Evolutionary conservation across 495 filamentous ascomycete species (phyloP).

Genomic region (Thermothielavioides terrestris): DNA sequence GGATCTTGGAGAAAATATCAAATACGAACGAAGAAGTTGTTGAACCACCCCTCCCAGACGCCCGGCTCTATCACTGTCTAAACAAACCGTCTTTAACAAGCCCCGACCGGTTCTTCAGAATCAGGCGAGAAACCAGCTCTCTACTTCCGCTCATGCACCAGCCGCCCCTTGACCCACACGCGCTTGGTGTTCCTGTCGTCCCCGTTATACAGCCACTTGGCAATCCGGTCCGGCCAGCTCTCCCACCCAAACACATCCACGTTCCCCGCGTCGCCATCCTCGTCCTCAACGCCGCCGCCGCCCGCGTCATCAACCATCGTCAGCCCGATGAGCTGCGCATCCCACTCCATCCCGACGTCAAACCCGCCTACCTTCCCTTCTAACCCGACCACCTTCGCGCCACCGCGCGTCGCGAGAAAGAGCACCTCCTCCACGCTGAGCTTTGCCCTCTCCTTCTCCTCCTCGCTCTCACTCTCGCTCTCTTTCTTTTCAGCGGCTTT

Average conservation of each 20-base stretch:
- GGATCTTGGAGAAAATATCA: too few species aligned
- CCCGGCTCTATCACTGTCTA: background rate
- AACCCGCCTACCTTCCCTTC: constrained; percentile 62
- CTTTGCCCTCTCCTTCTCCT: constrained; percentile 41
- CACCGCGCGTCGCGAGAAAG: constrained; percentile 74
- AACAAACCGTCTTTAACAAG: too few species aligned
- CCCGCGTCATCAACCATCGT: constrained; percentile 34
- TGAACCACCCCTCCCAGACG: background rate
- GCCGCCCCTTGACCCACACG: constrained; percentile 72
- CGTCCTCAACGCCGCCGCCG: constrained; percentile 19
- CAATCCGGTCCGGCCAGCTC: constrained; percentile 62
- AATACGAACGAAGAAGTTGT: too few species aligned
- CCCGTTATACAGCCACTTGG: constrained; percentile 85
- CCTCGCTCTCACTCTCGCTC: constrained; percentile 19
- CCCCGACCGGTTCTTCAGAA: too few species aligned
- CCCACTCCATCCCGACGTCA: constrained; percentile 80
- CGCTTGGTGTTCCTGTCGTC: constrained; percentile 72
- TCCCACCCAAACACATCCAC: constrained; percentile 89
- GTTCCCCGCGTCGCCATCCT: constrained; percentile 32
- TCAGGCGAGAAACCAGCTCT: too few species aligned
- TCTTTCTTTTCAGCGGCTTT: too few species aligned
- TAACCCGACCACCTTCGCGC: constrained; percentile 68
- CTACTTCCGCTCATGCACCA: constrained; percentile 55
- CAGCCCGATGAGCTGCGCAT: constrained; percentile 71
- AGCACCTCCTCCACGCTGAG: constrained; percentile 79